Percentiles rank a stretch among this genome's conserved stretches.
phyloP scores from a whole-genome alignment of 495 filamentous ascomycete genomes.

The Oidiodendron maius region DNA sequence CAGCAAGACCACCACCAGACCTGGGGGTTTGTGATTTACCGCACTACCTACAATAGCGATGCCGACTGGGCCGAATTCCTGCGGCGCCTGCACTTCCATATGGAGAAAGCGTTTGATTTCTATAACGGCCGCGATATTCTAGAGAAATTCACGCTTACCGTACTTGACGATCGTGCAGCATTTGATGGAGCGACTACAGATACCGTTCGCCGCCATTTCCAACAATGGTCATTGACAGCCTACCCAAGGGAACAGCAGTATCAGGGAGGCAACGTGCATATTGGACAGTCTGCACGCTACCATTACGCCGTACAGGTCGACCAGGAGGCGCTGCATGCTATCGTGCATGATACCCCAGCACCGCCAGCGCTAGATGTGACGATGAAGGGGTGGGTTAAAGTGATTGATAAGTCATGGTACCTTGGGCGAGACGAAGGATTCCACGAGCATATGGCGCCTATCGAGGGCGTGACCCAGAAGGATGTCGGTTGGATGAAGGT shows the following conservation, averaged over 20 bases:
- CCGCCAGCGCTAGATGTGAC: neutral
- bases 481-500: constrained; percentile 31
- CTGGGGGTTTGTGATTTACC: no score
- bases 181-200: constrained; percentile 25
- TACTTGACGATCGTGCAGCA: constrained; percentile 23
- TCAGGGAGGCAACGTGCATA: constrained; percentile 2
- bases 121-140: constrained; percentile 27
- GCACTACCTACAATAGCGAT: constrained; percentile 28
- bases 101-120: constrained; percentile 15
- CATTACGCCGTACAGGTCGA: constrained; percentile 24
- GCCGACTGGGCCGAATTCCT: constrained; percentile 27
- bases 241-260: constrained; percentile 18
- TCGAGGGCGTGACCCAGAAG: constrained; percentile 22
- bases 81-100: constrained; percentile 8
- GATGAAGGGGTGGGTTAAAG: constrained; percentile 18
- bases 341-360: constrained; percentile 14
- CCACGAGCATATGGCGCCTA: no score
- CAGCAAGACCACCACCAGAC: constrained; percentile 10
- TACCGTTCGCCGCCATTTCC: constrained; percentile 26
- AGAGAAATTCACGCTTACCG: constrained; percentile 24
- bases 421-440: constrained; percentile 8
- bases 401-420: constrained; percentile 23
- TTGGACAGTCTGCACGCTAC: constrained; percentile 15
- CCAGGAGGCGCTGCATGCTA: constrained; percentile 23
- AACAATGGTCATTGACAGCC: constrained; percentile 20